Evolutionary conservation across 129 eudicot genomes (phyloP).

Genomic region (Sambucus nigra): DNA sequence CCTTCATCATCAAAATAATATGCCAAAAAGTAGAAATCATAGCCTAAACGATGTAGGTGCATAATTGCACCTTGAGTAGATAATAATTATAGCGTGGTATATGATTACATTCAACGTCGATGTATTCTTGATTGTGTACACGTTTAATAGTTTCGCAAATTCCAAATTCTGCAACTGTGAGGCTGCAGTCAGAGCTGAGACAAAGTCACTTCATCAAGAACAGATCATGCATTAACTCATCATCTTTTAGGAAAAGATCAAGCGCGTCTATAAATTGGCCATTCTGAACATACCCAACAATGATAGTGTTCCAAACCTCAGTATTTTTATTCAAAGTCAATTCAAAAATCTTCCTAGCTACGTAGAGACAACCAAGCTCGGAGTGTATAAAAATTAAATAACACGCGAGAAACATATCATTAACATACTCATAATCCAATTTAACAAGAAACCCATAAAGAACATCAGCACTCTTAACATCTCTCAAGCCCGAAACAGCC

Average conservation of each 20-base stretch:
- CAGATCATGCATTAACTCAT: conserved; percentile 23
- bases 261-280: conserved; percentile 46
- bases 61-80: conserved; percentile 70
- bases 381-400: conserved; percentile 65
- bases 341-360: conserved; percentile 61
- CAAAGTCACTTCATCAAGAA: conserved; percentile 62
- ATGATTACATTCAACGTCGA: conserved; percentile 26
- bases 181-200: conserved; percentile 59
- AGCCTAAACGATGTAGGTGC: conserved; percentile 46
- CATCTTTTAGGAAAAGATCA: conserved; percentile 47
- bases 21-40: conserved; percentile 72
- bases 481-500: conserved; percentile 42
- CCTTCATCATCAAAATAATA: conserved; percentile 67
- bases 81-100: conserved; percentile 49
- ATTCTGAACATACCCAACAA: conserved; percentile 69
- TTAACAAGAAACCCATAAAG: too few relatives aligned
- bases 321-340: conserved; percentile 50
- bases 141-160: conserved; percentile 53
- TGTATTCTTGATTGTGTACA: conserved; percentile 40
- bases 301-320: conserved; percentile 92
- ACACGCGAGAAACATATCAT: conserved; percentile 57
- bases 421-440: too few relatives aligned
- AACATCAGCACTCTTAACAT: conserved; percentile 29
- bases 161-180: conserved; percentile 70
- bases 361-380: conserved; percentile 49